These are phyloP conservation scores for Lathyrus tuberosus DNA, from an alignment of 306 rosid genomes.

Conservation along the genomic window DNA sequence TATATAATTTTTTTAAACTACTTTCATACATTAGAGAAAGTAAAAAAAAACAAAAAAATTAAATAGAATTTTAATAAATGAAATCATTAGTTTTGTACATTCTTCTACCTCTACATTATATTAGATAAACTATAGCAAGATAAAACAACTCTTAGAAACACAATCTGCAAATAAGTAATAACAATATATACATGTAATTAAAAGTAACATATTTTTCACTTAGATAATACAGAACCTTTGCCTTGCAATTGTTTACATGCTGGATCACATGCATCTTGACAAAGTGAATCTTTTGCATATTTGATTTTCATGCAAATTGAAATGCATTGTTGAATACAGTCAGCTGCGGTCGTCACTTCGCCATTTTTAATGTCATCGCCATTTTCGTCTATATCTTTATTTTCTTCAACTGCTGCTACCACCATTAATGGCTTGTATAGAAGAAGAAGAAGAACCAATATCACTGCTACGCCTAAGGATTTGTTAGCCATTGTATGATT, in stretches of 20 bases:
- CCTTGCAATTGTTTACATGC: conserved; percentile 46
- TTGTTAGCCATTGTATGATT: conserved; percentile 28
- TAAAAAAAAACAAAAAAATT: no score
- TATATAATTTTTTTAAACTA: no score
- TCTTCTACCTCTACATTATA: no score
- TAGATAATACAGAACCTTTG: conserved; percentile 22
- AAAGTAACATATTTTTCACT: neutral
- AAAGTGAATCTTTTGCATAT: neutral
- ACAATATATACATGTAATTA: neutral
- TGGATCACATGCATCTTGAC: conserved; percentile 26
- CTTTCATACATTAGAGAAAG: no score
- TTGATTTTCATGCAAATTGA: conserved; percentile 41
- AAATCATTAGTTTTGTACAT: no score
- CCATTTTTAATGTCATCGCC: neutral
- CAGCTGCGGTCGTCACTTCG: neutral
- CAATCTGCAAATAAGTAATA: neutral
- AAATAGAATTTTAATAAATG: no score
- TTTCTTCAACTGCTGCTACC: neutral
- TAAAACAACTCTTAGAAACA: neutral
- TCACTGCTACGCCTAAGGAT: conserved; percentile 1
- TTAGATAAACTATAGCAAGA: no score
- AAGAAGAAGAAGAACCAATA: conserved; percentile 12
- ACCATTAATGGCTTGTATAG: conserved; percentile 4
- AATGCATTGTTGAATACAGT: conserved; percentile 27
- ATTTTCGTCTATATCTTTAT: neutral